phyloP scores from a whole-genome alignment of 2,329 filamentous ascomycete genomes.

The Tolypocladium album region DNA sequence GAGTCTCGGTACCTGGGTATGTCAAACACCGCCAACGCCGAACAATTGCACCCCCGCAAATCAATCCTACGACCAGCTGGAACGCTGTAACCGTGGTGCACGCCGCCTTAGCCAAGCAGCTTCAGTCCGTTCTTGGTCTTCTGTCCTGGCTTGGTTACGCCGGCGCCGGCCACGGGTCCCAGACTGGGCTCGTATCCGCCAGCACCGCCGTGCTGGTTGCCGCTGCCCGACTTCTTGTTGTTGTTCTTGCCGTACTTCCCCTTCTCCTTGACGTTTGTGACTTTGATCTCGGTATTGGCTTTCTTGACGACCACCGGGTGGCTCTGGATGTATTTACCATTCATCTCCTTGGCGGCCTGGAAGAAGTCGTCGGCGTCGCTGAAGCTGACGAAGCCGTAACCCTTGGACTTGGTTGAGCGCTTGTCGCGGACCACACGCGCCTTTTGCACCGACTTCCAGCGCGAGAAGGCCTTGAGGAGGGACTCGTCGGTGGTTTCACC shows the following conservation, averaged over 20 bases:
- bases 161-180: slow-evolving; percentile 37
- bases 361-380: slow-evolving; percentile 94
- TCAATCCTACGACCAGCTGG: neutral
- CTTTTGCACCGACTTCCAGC: slow-evolving; percentile 82
- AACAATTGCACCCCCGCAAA: neutral
- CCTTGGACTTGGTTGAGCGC: slow-evolving; percentile 89
- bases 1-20: neutral
- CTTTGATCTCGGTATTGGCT: slow-evolving; percentile 84
- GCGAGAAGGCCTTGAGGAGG: slow-evolving; percentile 83
- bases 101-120: slow-evolving; percentile 37
- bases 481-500: slow-evolving; percentile 97
- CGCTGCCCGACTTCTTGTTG: slow-evolving; percentile 15
- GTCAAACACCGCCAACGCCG: neutral
- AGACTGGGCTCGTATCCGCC: slow-evolving; percentile 38
- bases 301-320: slow-evolving; percentile 83
- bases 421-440: slow-evolving; percentile 92
- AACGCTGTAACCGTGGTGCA: neutral
- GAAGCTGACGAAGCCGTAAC: slow-evolving; percentile 95
- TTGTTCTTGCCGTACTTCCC: slow-evolving; percentile 24
- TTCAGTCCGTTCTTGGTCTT: slow-evolving; percentile 59
- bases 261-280: slow-evolving; percentile 56
- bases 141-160: slow-evolving; percentile 50
- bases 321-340: slow-evolving; percentile 97
- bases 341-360: slow-evolving; percentile 93
- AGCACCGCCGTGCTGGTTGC: slow-evolving; percentile 11